Conservation (phyloP, 768 basidiomycete species). For the Ephemerocybe angulata region DNA sequence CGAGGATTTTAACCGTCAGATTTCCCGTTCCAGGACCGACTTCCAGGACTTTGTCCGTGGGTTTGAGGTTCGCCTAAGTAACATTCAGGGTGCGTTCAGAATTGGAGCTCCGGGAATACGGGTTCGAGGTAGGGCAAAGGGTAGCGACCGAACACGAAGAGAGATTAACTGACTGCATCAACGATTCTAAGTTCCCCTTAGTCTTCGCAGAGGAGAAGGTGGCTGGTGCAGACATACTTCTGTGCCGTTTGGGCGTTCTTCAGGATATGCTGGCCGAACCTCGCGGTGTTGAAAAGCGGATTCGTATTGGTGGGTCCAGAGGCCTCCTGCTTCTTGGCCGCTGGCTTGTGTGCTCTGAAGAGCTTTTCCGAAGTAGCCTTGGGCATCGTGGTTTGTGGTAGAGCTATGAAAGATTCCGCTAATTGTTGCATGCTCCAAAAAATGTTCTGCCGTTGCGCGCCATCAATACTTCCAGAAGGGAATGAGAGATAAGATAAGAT, state of each 20-base stretch:
- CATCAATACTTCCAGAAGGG: not conserved
- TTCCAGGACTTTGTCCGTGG: constrained; percentile 94
- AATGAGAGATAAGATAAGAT: constrained; percentile 7
- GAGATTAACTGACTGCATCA: constrained; percentile 38
- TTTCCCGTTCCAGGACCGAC: constrained; percentile 98
- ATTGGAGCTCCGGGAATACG: not conserved
- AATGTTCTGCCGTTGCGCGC: constrained; percentile 9
- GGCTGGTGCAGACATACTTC: constrained; percentile 48
- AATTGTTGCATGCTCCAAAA: constrained; percentile 7
- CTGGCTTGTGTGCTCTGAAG: constrained; percentile 63
- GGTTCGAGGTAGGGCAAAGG: not conserved
- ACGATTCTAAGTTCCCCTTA: constrained; percentile 32
- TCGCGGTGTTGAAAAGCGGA: constrained; percentile 90
- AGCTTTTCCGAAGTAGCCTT: constrained; percentile 76
- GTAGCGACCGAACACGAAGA: not conserved
- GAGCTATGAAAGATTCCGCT: not conserved
- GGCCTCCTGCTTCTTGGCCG: constrained; percentile 43
- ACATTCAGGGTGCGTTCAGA: not conserved
- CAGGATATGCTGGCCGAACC: constrained; percentile 96
- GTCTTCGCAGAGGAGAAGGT: not conserved
- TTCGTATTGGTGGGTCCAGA: constrained; percentile 56
- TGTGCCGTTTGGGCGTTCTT: constrained; percentile 92
- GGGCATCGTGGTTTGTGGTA: constrained; percentile 49
- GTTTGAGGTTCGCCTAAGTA: constrained; percentile 78
- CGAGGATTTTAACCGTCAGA: constrained; percentile 87